These are phyloP conservation scores for Ramichloridium luteum DNA, from an alignment of 2,329 filamentous ascomycete genomes.

Conservation along the genomic window DNA sequence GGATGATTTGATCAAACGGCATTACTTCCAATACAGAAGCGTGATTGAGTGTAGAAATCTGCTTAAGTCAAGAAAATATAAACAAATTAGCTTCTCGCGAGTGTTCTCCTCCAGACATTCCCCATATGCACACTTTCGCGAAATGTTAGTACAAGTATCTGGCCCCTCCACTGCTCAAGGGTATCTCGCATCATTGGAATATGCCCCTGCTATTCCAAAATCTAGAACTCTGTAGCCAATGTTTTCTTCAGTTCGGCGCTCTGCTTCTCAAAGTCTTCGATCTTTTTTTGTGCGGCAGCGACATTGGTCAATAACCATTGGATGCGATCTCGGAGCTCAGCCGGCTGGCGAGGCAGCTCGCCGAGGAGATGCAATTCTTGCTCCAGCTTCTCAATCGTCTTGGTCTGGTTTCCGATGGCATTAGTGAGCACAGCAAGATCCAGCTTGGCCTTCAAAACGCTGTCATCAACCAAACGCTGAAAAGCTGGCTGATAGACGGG, in stretches of 20 bases:
- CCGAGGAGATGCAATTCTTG: conserved; percentile 62
- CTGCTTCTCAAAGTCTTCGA: conserved; percentile 61
- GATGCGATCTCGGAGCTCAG: conserved; percentile 53
- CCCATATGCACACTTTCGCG: no score
- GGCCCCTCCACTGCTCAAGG: no score
- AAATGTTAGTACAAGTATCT: no score
- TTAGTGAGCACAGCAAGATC: conserved; percentile 55
- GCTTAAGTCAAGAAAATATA: no score
- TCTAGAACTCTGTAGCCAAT: conserved; percentile 41
- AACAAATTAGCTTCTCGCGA: no score
- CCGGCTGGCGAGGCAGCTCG: conserved; percentile 55
- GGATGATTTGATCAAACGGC: no score
- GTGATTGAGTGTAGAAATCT: no score
- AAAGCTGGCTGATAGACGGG: conserved; percentile 84
- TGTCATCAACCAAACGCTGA: conserved; percentile 55
- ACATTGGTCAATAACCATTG: conserved; percentile 65
- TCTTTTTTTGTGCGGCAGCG: conserved; percentile 58
- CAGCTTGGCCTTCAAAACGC: conserved; percentile 59
- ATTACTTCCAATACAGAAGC: no score
- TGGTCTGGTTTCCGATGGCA: conserved; percentile 57
- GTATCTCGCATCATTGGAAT: no score
- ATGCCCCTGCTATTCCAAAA: no score
- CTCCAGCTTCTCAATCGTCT: conserved; percentile 67
- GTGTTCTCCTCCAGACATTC: no score
- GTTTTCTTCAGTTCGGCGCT: conserved; percentile 61